Evolutionary conservation across 805 yeast species (phyloP), one percentile per base, ranked within the genome.

Genomic region (Zygoascus flipseniorum): DNA sequence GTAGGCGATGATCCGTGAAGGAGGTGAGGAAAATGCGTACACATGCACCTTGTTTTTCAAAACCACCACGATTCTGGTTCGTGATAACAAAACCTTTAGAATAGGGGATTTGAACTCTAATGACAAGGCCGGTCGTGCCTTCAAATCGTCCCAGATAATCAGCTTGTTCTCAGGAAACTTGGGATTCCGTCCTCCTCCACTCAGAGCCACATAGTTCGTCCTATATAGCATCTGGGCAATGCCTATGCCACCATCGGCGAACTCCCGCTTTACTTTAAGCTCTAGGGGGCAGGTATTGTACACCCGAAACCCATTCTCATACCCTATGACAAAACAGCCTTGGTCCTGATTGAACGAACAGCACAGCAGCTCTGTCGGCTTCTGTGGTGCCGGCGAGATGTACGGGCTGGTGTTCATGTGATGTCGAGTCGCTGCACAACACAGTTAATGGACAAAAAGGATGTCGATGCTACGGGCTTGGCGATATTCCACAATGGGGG

Each of bases 71-170:
- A 92, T 83, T 52, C 89, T 72, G 11, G 84, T 79, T 53, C 96
- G 74, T 10, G 95, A 85, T 42, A 92, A 68, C 42, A 84, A 76
- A 9, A 88, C 89, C 58, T 85, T 82, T 47, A 85, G 71, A 3
- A 92, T 83, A 0, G 92, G 86, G 47, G 83, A 79, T 74, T 78
- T 76, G 65, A 90, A 89, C 65, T 87, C 93, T 55, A 93, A 69
- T 39, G 78, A 77, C 18, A 88, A 73, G 3, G 90, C 85, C 31
- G 83, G 82, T 59, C 82, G 82, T 57, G 83, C 78, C 68, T 87
- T 86, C 56, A 87, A 68, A 66, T 92, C 98, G 69, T 92, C 97
- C 96, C 97, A 93, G 16, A 92, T 83, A 37, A 89, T 77, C 41
- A 89, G 78, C 66, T 86, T 86, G 69, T 87, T 88, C 59, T 80